Percentiles rank a stretch among this genome's conserved stretches.
Conservation (phyloP, 805 yeast genomes). For the Debaryomyces prosopidis region DNA sequence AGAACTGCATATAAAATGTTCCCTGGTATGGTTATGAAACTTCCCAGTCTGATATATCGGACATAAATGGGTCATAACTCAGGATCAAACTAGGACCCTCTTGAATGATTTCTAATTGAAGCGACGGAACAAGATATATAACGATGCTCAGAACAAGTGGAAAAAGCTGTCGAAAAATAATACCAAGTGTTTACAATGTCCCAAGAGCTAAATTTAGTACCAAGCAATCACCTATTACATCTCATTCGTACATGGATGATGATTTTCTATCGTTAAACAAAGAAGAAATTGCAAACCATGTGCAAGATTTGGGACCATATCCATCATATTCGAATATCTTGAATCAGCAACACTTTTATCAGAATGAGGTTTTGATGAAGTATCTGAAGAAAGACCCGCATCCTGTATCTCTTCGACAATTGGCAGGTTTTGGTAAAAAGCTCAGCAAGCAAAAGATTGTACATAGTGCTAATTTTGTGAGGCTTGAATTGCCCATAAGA, state of each 20-base stretch:
- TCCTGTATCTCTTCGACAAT: constrained; percentile 86
- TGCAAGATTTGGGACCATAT: constrained; percentile 39
- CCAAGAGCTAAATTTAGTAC: background rate
- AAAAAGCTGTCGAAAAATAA: too few relatives aligned
- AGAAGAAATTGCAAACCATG: constrained; percentile 16
- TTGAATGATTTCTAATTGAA: too few relatives aligned
- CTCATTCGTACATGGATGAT: constrained; percentile 31
- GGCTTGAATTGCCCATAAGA: constrained; percentile 81
- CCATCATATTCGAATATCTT: constrained; percentile 42
- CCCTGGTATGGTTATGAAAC: background rate
- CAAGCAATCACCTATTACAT: constrained; percentile 17
- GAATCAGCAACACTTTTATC: constrained; percentile 80
- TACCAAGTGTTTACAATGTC: background rate
- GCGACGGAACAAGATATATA: too few relatives aligned
- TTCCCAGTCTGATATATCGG: background rate
- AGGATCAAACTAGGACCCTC: too few relatives aligned
- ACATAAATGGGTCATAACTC: too few relatives aligned
- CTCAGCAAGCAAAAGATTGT: constrained; percentile 76
- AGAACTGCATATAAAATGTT: background rate
- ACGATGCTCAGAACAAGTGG: too few relatives aligned
- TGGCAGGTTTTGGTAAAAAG: constrained; percentile 85
- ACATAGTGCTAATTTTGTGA: constrained; percentile 83
- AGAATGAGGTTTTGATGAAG: constrained; percentile 63
- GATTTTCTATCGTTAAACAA: constrained; percentile 34
- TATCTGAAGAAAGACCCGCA: constrained; percentile 72